phyloP scores from a whole-genome alignment of 495 filamentous ascomycete species.

The Trypethelium eluteriae region DNA sequence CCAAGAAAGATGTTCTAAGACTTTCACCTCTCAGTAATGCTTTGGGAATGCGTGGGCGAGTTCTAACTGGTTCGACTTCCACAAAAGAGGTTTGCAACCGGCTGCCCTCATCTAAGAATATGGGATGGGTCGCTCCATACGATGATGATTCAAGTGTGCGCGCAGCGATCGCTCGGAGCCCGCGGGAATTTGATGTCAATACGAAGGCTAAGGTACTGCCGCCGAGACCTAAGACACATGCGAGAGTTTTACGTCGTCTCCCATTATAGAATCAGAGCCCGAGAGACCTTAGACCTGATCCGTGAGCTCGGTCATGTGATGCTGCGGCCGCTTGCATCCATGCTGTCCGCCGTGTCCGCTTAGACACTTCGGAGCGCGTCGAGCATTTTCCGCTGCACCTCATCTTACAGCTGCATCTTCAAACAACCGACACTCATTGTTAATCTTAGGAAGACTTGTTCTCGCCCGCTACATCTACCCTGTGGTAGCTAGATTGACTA shows the following conservation, averaged over 20 bases:
- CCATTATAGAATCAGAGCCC: neutral
- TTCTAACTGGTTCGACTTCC: too few species aligned
- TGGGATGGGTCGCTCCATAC: too few species aligned
- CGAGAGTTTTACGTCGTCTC: neutral
- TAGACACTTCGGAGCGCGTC: neutral
- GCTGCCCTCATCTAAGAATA: too few species aligned
- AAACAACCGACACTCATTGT: neutral
- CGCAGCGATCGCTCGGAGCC: too few species aligned
- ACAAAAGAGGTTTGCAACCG: too few species aligned
- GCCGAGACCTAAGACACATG: neutral
- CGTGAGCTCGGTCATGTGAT: slow-evolving; percentile 1
- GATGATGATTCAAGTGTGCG: too few species aligned
- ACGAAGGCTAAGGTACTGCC: neutral
- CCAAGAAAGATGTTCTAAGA: slow-evolving; percentile 10
- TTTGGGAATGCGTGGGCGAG: neutral
- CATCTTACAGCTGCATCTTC: neutral
- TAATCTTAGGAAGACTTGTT: neutral
- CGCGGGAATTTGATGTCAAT: neutral
- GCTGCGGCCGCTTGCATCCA: neutral
- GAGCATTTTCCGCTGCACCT: slow-evolving; percentile 7
- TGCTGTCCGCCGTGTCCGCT: neutral
- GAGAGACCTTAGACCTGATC: neutral
- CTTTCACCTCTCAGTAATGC: neutral
- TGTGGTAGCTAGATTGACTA: neutral
- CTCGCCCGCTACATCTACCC: neutral